Conservation (phyloP, 768 basidiomycete genomes). For the Sporobolomyces roseus region DNA sequence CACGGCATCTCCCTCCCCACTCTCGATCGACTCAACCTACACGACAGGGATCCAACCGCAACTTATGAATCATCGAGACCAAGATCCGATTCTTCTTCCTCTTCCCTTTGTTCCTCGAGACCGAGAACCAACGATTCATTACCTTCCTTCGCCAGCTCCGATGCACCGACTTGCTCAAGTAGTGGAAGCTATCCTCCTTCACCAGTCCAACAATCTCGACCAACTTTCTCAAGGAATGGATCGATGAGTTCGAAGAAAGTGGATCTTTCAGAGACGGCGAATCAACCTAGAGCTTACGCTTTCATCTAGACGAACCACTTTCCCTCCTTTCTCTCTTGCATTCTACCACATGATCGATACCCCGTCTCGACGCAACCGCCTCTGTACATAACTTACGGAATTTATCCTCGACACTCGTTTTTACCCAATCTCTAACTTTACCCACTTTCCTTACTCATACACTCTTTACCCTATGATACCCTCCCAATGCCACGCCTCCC, state of each 20-base stretch:
- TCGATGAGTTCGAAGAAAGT: not conserved
- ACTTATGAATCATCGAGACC: not conserved
- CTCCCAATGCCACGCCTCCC: too few species aligned
- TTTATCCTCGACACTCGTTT: too few species aligned
- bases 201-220: slow-evolving; percentile 13
- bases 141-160: slow-evolving; percentile 21
- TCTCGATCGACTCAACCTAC: slow-evolving; percentile 17
- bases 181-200: slow-evolving; percentile 19
- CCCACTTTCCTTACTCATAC: too few species aligned
- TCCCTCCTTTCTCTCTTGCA: too few species aligned
- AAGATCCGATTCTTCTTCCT: not conserved
- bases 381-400: too few species aligned
- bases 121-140: slow-evolving; percentile 41
- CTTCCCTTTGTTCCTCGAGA: slow-evolving; percentile 15
- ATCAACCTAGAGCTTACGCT: slow-evolving; percentile 15
- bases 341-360: too few species aligned
- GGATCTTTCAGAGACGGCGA: not conserved
- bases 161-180: slow-evolving; percentile 14
- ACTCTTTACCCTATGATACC: too few species aligned
- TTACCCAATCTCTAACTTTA: too few species aligned
- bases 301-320: slow-evolving; percentile 3
- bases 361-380: too few species aligned
- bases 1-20: slow-evolving; percentile 2
- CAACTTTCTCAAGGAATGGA: slow-evolving; percentile 3
- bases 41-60: slow-evolving; percentile 3